Percentiles rank a stretch among this genome's conserved stretches.
These are phyloP conservation scores for Mortierella sp. DNA, from an alignment of 371 early-diverging fungal species.

Conservation along the genomic window DNA sequence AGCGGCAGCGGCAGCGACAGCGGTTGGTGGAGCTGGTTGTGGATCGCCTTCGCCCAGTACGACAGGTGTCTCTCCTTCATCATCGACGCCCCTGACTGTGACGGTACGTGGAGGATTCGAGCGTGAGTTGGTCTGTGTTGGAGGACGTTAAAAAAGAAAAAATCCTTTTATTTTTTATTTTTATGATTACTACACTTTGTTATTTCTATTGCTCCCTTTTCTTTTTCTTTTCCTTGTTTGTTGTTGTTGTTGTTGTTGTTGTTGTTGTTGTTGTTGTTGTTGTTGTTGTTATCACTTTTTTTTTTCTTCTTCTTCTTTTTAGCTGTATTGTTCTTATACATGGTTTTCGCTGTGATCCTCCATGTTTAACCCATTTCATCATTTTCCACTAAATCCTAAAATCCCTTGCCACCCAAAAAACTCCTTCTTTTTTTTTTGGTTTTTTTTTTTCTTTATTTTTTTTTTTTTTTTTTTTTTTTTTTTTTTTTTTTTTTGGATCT, in stretches of 20 bases:
- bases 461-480: slow-evolving; percentile 1
- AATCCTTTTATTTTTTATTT: too few relatives aligned
- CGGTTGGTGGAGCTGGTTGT: background rate
- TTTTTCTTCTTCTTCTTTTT: background rate
- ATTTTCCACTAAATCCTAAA: too few relatives aligned
- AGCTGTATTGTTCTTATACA: too few relatives aligned
- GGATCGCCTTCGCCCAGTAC: background rate
- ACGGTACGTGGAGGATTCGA: slow-evolving; percentile 28
- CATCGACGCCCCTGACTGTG: slow-evolving; percentile 5
- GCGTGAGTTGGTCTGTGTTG: slow-evolving; percentile 22
- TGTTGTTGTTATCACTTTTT: background rate
- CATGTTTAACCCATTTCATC: too few relatives aligned
- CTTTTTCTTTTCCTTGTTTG: background rate
- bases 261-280: too few relatives aligned
- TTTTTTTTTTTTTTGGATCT: background rate
- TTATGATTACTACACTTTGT: background rate
- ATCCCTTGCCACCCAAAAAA: too few relatives aligned
- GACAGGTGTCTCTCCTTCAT: background rate
- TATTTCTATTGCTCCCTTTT: background rate
- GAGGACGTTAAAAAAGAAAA: background rate
- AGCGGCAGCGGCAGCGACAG: background rate
- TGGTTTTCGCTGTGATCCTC: too few relatives aligned
- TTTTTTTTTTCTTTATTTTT: background rate
- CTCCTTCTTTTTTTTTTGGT: background rate
- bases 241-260: background rate